phyloP scores from a whole-genome alignment of 495 filamentous ascomycete genomes.

The Daldinia caldariorum region DNA sequence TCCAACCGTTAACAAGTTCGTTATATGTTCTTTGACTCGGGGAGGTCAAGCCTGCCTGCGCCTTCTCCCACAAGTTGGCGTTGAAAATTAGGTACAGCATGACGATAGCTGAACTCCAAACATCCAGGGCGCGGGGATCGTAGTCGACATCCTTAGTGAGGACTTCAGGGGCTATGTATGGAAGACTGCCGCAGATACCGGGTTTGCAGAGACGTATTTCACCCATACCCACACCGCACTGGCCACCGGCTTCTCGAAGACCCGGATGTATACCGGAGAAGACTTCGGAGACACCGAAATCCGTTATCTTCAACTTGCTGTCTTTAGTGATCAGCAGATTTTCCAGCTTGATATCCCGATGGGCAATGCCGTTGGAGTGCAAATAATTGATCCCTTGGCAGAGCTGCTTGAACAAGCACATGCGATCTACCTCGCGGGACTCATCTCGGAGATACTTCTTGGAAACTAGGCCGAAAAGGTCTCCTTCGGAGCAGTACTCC shows the following conservation, averaged over 20 bases:
- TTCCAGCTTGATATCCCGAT: constrained; percentile 85
- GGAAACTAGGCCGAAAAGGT: constrained; percentile 74
- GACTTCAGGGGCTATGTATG: constrained; percentile 83
- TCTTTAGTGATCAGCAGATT: constrained; percentile 75
- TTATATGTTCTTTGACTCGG: constrained; percentile 58
- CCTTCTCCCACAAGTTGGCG: constrained; percentile 72
- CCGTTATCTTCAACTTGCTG: constrained; percentile 80
- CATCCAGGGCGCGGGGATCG: constrained; percentile 77
- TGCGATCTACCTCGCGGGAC: constrained; percentile 71
- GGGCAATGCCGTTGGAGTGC: constrained; percentile 76
- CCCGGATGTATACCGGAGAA: constrained; percentile 80
- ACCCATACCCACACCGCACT: constrained; percentile 72
- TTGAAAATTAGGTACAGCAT: constrained; percentile 73
- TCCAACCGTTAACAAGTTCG: constrained; percentile 69
- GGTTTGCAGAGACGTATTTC: constrained; percentile 73
- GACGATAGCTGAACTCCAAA: constrained; percentile 82
- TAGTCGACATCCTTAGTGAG: constrained; percentile 71
- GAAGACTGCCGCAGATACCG: constrained; percentile 77
- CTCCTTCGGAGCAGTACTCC: constrained; percentile 81
- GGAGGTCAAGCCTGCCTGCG: constrained; percentile 53
- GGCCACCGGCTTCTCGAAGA: constrained; percentile 66
- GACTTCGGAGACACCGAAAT: constrained; percentile 82
- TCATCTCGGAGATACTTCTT: constrained; percentile 67
- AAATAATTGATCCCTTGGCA: constrained; percentile 75
- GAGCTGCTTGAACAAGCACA: constrained; percentile 85